Percentiles rank a stretch among this genome's conserved stretches.
phyloP scores from a whole-genome alignment of 306 rosid genomes.

The Hippophae gyantsensis region DNA sequence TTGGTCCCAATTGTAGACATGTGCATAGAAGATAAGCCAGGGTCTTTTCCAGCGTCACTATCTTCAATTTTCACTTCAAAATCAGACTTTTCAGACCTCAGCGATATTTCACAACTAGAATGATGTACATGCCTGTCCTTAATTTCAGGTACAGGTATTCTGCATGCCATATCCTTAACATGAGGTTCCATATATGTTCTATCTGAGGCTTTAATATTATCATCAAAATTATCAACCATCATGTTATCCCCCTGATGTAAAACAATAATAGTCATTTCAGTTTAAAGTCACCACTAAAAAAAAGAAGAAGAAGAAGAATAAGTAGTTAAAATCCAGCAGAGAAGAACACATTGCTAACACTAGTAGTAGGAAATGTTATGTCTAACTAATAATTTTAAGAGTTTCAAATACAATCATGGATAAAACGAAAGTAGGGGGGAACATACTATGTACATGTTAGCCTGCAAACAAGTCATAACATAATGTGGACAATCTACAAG shows the following conservation, averaged over 20 bases:
- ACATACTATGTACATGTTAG: not conserved
- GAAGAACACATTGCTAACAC: conserved; percentile 6
- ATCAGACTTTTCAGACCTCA: conserved; percentile 30
- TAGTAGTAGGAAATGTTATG: conserved; percentile 5
- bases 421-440: too few species aligned
- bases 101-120: conserved; percentile 25
- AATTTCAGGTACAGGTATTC: conserved; percentile 33
- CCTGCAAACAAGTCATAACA: not conserved
- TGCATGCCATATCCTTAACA: conserved; percentile 25
- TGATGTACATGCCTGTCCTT: conserved; percentile 39
- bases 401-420: too few species aligned
- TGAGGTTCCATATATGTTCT: conserved; percentile 32
- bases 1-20: conserved; percentile 41
- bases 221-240: conserved; percentile 26
- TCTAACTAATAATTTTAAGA: too few species aligned
- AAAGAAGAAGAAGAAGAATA: not conserved
- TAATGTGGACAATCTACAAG: too few species aligned
- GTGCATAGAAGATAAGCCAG: conserved; percentile 33
- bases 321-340: not conserved
- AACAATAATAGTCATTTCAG: conserved; percentile 35
- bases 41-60: conserved; percentile 38
- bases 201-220: conserved; percentile 18
- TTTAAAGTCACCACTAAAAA: conserved; percentile 19
- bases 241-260: conserved; percentile 47
- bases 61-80: conserved; percentile 43